phyloP scores from a whole-genome alignment of 495 filamentous ascomycete genomes.

The Talaromyces borbonicus region DNA sequence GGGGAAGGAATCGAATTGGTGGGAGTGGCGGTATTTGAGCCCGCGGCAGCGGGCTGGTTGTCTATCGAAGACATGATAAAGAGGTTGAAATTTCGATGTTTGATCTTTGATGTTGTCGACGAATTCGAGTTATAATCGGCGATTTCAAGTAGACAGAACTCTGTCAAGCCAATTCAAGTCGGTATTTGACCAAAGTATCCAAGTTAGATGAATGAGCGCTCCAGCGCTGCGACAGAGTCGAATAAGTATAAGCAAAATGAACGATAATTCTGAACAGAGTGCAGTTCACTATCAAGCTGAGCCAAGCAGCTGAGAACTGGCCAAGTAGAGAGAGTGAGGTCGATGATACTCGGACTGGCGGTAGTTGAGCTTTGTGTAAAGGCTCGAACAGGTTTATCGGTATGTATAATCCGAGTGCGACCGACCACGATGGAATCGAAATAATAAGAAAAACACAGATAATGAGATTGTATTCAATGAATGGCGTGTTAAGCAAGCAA shows the following conservation, averaged over 20 bases:
- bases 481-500: neutral
- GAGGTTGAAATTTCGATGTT: neutral
- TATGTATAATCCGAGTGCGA: no score
- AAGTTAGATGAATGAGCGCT: constrained; percentile 1
- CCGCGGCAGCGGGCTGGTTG: constrained; percentile 19
- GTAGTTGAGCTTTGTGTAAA: neutral
- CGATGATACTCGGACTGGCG: constrained; percentile 3
- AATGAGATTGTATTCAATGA: neutral
- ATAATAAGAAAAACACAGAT: neutral
- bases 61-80: constrained; percentile 29
- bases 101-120: neutral
- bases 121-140: neutral
- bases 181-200: neutral
- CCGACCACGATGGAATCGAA: no score
- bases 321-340: neutral
- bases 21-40: constrained; percentile 25
- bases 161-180: neutral
- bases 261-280: neutral
- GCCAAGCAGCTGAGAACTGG: constrained; percentile 2
- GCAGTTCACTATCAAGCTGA: no score
- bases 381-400: no score
- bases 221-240: constrained; percentile 2
- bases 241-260: neutral
- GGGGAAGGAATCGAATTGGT: constrained; percentile 31
- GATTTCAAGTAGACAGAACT: neutral